Conservation (phyloP, 345 rosid genomes). For the Hibiscus trionum region DNA sequence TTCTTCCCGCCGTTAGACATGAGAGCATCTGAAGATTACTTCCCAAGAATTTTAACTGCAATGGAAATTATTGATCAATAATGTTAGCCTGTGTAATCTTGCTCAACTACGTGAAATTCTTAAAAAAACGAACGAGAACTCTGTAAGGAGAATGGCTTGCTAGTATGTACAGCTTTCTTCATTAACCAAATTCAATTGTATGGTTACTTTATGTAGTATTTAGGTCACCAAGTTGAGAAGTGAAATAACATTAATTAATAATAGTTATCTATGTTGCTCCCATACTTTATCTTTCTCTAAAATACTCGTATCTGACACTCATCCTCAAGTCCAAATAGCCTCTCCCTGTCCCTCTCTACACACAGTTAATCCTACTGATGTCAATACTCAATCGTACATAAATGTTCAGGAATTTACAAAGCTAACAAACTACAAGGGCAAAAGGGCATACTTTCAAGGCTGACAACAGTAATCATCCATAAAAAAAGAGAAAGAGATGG, state of each 20-base stretch:
- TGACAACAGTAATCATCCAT: not conserved
- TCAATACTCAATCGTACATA: not conserved
- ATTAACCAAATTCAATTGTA: not conserved
- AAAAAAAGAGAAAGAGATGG: not conserved
- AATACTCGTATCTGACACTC: not conserved
- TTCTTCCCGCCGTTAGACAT: not conserved
- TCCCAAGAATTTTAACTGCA: slow-evolving; percentile 46
- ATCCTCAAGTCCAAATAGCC: not conserved
- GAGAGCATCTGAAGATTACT: slow-evolving; percentile 19
- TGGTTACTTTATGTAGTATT: not conserved
- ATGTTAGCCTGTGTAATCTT: not conserved
- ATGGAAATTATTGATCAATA: slow-evolving; percentile 1
- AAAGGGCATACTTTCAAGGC: no score
- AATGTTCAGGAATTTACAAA: not conserved
- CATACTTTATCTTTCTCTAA: not conserved
- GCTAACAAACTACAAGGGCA: not conserved
- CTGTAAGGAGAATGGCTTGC: not conserved
- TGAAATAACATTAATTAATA: not conserved
- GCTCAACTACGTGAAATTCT: not conserved
- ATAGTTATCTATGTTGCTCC: not conserved
- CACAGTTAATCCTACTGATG: not conserved
- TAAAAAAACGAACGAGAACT: not conserved
- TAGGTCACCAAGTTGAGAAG: not conserved
- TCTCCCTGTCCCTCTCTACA: not conserved
- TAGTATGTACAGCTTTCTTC: not conserved